Evolutionary conservation across 1,139 yeast species (phyloP), one percentile per base, ranked within the genome.

Genomic region (Suhomyces guaymorum): DNA sequence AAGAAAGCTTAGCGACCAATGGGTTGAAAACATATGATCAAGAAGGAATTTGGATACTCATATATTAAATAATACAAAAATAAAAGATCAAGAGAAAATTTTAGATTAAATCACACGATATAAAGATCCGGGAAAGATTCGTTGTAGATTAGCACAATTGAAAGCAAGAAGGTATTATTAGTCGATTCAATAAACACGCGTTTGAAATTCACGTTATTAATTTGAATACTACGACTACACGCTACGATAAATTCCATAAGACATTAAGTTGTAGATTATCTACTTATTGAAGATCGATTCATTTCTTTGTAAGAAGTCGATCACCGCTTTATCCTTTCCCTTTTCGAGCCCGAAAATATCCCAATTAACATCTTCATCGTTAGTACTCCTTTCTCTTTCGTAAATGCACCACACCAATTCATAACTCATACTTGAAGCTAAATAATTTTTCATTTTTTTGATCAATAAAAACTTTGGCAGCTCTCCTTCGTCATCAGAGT

Each of bases 371-470:
- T 32, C 11, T 28, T 19, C 18, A 15, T 38, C 35, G 10, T 35
- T 30, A 17, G 39, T 38, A 2, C 14, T 10, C 26, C 39, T 42
- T 32, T 55, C 57, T 37, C 54, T 42, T 35, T 59, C 56, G 48
- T 64, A 66, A 24, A 69, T 61, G 26, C 59, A 54, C 71, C 71
- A 69, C 16, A 67, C 63, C 52, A 70, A 47, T 46, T 70, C 76
- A 44, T 65, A 66, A 26, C 54, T 52, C 36, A 70, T 57, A 36
- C 70, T 63, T 14, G 71, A 61, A 10, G 61, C 66, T 38, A 69
- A 60, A 47, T 66, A 63, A 39, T 59, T 62, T 35, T 61, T 59
- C 65, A 68, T 66, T 34, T 55, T 54, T 24, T 58, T 59, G 22
- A 70, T 52, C 33, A 70, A 48, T 33, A 62, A 62, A 37, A 62